These are phyloP conservation scores for Suhomyces kilbournensis DNA, from an alignment of 805 yeast species.

Conservation along the genomic window DNA sequence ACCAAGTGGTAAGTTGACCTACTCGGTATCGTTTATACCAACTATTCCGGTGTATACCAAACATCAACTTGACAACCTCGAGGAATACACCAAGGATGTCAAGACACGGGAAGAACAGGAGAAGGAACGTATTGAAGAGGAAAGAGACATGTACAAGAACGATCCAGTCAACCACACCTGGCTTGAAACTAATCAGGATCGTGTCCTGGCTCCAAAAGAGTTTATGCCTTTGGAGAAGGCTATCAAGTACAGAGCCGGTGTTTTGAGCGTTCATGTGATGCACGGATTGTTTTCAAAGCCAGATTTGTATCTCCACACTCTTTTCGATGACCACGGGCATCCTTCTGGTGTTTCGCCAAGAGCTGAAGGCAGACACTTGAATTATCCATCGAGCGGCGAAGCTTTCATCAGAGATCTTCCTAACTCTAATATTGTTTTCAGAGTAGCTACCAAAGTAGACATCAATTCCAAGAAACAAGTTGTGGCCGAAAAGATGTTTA, in stretches of 20 bases:
- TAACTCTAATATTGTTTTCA: constrained; percentile 53
- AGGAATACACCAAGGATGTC: constrained; percentile 35
- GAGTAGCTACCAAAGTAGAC: constrained; percentile 53
- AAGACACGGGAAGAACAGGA: constrained; percentile 37
- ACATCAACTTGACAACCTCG: constrained; percentile 49
- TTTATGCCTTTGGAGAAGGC: constrained; percentile 52
- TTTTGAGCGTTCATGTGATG: constrained; percentile 51
- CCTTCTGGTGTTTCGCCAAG: constrained; percentile 57
- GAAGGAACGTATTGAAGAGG: constrained; percentile 44
- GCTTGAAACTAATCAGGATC: constrained; percentile 46
- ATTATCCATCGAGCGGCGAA: constrained; percentile 48
- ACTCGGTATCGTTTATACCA: constrained; percentile 65
- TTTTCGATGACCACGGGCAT: constrained; percentile 61
- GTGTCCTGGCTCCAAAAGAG: constrained; percentile 35
- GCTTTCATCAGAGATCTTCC: constrained; percentile 70
- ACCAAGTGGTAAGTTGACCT: constrained; percentile 47
- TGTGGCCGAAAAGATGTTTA: constrained; percentile 46
- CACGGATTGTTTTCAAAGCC: constrained; percentile 48
- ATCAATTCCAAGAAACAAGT: constrained; percentile 49
- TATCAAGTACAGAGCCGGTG: constrained; percentile 59
- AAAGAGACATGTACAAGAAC: constrained; percentile 50
- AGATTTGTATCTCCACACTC: constrained; percentile 52
- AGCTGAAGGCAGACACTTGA: constrained; percentile 44
- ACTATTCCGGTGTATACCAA: constrained; percentile 59
- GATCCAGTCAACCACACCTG: constrained; percentile 65